Conservation (phyloP, 495 filamentous ascomycete genomes). For the Hyphodiscus hymeniophilus region DNA sequence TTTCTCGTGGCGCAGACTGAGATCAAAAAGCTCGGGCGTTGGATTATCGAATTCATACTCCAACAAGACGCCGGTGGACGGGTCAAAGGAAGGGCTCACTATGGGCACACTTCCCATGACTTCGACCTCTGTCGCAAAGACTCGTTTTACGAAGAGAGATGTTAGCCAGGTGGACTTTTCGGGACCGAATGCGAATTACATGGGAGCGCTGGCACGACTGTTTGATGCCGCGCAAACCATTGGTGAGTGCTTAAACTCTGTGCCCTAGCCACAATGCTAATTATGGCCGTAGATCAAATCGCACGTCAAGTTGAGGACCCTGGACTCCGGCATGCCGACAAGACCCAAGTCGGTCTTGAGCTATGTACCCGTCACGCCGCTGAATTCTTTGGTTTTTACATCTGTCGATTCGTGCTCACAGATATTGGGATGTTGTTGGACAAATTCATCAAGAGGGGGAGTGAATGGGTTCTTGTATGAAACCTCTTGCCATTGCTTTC, state of each 20-base stretch:
- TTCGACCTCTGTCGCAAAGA: conserved; percentile 42
- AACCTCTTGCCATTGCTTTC: not conserved
- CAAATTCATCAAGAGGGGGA: conserved; percentile 94
- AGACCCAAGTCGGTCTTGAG: conserved; percentile 89
- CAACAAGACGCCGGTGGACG: conserved; percentile 27
- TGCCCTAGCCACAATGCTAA: conserved; percentile 2
- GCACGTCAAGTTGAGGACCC: conserved; percentile 93
- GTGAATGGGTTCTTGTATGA: conserved; percentile 77
- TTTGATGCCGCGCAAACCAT: conserved; percentile 92
- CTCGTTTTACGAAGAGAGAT: conserved; percentile 56
- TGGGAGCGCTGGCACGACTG: conserved; percentile 80
- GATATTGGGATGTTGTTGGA: conserved; percentile 85
- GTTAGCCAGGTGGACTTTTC: conserved; percentile 58
- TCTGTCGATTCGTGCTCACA: conserved; percentile 85
- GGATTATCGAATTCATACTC: conserved; percentile 38
- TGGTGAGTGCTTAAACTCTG: conserved; percentile 50
- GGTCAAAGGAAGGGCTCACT: conserved; percentile 47
- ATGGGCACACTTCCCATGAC: conserved; percentile 83
- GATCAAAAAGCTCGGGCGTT: conserved; percentile 76
- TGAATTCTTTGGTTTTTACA: conserved; percentile 95
- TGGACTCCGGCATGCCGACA: conserved; percentile 67
- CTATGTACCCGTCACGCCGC: conserved; percentile 88
- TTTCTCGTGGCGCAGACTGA: conserved; percentile 76
- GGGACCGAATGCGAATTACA: conserved; percentile 84
- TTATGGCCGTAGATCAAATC: conserved; percentile 69